Evolutionary conservation across 78 protist genomes (phyloP), one percentile per base, ranked within the genome.

Genomic region (Cavenderia fasciculata): DNA sequence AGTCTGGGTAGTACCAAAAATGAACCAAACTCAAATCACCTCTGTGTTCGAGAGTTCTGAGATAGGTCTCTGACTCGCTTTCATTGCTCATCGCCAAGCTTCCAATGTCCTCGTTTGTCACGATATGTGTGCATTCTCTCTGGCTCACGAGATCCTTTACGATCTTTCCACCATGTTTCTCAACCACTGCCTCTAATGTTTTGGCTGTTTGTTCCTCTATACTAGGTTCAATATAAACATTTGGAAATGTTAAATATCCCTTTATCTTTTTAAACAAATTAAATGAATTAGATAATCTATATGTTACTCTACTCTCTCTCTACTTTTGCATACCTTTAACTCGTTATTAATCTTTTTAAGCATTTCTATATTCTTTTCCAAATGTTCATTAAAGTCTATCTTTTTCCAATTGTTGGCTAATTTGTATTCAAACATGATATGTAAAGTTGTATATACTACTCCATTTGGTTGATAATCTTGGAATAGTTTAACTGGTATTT

Each of bases 1-100:
- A 79, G 54, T 79, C 88, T 23, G 88, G 88, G 38, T 79, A 79
- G 19, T 79, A 79, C 88, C 88, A 79, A 43, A 54, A 79, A 46
- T 79, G 88, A 10, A 79, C 88, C 51, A 79, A 66, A 54, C 68
- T 79, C 71, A 79, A 25, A 25, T 52, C 66, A 52, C 57, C 51
- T 19, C 38, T 65, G 31, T 79, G 76, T 41, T 66, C 78, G 11
- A 79, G 63, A 0, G 88, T 79, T 29, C 88, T 25, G 14, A 79
- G 76, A 66, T 79, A 79, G 27, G 46, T 63, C 14, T 59, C 69
- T 4, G n/a, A 29, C 47, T 63, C 72, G 4, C 21, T 1, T 33
- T 63, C 72, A 21, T 36, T 40, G 4, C 19, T 4, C 33, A 5
- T 63, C 36, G 2, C 5, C 18, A 8, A 7, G 14, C 10, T 56